Percentiles rank a stretch among this genome's conserved stretches.
These are phyloP conservation scores for Neospermospora avenae DNA, from an alignment of 2,329 filamentous ascomycete genomes.

Conservation along the genomic window DNA sequence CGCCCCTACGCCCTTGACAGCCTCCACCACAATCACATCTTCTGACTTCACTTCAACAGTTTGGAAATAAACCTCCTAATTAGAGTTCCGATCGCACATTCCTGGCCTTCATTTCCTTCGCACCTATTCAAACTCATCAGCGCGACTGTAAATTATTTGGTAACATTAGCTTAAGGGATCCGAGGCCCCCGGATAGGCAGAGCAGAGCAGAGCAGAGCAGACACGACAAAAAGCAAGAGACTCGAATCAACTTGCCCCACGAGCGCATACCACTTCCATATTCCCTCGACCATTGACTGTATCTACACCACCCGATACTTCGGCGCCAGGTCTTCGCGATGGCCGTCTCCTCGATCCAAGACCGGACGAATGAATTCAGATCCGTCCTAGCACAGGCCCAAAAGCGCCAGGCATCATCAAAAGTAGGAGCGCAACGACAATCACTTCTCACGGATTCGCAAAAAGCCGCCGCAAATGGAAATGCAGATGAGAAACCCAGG, in stretches of 20 bases:
- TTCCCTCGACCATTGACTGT: background rate
- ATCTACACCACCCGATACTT: background rate
- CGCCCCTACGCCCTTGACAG: background rate
- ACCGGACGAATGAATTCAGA: slow-evolving; percentile 93
- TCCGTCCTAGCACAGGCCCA: slow-evolving; percentile 86
- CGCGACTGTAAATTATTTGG: slow-evolving; percentile 9
- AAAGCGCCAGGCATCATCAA: slow-evolving; percentile 71
- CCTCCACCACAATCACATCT: slow-evolving; percentile 1
- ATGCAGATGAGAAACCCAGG: slow-evolving; percentile 46
- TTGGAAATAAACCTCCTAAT: slow-evolving; percentile 15
- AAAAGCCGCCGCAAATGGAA: slow-evolving; percentile 58
- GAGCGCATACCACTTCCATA: background rate
- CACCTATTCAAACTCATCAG: background rate
- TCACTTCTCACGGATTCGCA: slow-evolving; percentile 74
- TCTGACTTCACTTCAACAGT: background rate
- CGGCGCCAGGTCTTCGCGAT: slow-evolving; percentile 40
- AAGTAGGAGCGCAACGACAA: slow-evolving; percentile 74
- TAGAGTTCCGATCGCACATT: slow-evolving; percentile 23
- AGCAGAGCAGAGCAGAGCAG: too few relatives aligned
- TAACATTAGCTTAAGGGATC: background rate
- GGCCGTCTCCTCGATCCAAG: slow-evolving; percentile 80
- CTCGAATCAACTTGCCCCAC: background rate
- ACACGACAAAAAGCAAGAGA: background rate
- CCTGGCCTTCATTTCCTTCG: slow-evolving; percentile 21
- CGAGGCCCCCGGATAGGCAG: slow-evolving; percentile 13